Conservation (phyloP, 192 early-diverging fungal species). For the Gigaspora rosea region DNA sequence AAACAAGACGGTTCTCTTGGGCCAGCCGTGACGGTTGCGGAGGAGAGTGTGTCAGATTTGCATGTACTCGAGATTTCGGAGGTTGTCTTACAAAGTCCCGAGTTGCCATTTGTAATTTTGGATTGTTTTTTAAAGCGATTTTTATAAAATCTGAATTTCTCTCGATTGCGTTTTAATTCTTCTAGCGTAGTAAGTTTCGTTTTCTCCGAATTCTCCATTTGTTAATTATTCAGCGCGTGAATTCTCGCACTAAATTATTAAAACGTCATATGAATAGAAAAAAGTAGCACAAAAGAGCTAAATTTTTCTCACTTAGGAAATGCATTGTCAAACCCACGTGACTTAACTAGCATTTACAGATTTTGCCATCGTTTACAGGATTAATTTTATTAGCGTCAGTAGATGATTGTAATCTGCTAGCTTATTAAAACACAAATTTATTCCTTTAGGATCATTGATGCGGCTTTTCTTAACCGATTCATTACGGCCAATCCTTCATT, state of each 20-base stretch:
- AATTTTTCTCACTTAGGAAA: no score
- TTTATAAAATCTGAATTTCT: not conserved
- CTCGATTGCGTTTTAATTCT: not conserved
- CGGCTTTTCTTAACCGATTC: slow-evolving; percentile 93
- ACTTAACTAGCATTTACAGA: no score
- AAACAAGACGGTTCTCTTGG: not conserved
- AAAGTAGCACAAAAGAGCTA: no score
- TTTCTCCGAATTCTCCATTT: not conserved
- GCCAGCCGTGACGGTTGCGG: not conserved
- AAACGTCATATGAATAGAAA: no score
- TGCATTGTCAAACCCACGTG: no score
- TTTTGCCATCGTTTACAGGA: no score
- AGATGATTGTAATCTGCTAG: no score
- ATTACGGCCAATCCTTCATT: slow-evolving; percentile 94
- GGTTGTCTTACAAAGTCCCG: not conserved
- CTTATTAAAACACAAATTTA: not conserved
- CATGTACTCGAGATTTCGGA: no score
- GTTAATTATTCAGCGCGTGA: no score
- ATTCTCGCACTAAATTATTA: no score
- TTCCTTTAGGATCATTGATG: slow-evolving; percentile 55
- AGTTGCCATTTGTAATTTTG: not conserved
- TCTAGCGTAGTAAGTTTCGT: not conserved
- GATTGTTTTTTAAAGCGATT: not conserved
- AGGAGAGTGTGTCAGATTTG: not conserved
- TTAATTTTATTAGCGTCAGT: no score